Conservation (phyloP, 2,329 filamentous ascomycete genomes). For the Hypoxylon sp. region DNA sequence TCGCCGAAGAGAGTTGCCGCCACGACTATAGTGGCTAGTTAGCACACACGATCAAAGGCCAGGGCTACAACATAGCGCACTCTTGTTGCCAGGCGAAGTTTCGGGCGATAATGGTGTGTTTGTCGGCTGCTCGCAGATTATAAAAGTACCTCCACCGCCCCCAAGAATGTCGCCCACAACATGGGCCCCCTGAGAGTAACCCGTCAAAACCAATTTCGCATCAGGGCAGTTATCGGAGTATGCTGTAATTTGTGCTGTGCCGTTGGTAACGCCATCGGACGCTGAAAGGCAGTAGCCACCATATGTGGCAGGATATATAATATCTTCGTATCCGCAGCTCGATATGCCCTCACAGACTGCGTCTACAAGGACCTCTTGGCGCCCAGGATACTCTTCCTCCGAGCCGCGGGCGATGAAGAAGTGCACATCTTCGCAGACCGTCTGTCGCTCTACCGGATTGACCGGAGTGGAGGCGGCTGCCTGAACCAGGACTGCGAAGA, state of each 20-base stretch:
- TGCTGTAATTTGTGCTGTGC: slow-evolving; percentile 46
- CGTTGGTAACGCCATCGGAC: slow-evolving; percentile 44
- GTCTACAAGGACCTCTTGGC: slow-evolving; percentile 43
- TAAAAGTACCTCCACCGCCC: slow-evolving; percentile 43
- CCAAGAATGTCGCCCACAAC: slow-evolving; percentile 45
- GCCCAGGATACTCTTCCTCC: slow-evolving; percentile 44
- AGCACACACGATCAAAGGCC: neutral
- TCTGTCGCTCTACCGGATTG: neutral
- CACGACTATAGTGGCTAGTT: slow-evolving; percentile 33
- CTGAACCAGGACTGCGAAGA: neutral
- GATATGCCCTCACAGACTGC: slow-evolving; percentile 46
- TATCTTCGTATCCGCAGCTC: slow-evolving; percentile 48
- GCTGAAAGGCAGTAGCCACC: slow-evolving; percentile 50
- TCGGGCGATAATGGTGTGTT: slow-evolving; percentile 27
- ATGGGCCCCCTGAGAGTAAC: slow-evolving; percentile 50
- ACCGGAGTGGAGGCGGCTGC: neutral
- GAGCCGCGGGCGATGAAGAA: slow-evolving; percentile 14
- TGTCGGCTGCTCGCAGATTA: slow-evolving; percentile 37
- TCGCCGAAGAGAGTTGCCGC: slow-evolving; percentile 51
- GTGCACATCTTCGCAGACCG: slow-evolving; percentile 2
- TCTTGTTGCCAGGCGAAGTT: slow-evolving; percentile 8
- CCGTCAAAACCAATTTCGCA: slow-evolving; percentile 51
- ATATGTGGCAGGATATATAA: slow-evolving; percentile 42
- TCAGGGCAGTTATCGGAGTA: slow-evolving; percentile 51
- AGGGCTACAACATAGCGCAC: neutral